Conservation (phyloP, 2,329 filamentous ascomycete species). For the Neocucurbitaria cava region DNA sequence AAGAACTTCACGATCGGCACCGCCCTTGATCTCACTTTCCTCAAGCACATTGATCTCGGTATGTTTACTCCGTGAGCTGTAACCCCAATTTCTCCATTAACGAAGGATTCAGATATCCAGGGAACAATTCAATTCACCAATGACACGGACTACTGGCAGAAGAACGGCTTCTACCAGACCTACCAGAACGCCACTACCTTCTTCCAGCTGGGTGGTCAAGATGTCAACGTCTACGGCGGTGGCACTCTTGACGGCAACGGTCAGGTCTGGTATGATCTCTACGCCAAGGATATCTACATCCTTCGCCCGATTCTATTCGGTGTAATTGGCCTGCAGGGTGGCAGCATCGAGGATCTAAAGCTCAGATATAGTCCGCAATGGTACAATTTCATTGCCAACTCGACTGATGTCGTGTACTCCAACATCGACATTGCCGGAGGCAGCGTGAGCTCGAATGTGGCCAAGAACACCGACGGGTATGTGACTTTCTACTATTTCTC, state of each 20-base stretch:
- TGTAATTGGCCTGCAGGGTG: constrained; percentile 63
- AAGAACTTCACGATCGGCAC: constrained; percentile 68
- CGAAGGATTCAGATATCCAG: constrained; percentile 56
- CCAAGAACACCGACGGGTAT: constrained; percentile 68
- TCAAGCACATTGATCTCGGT: constrained; percentile 69
- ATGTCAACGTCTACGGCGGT: constrained; percentile 72
- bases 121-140: constrained; percentile 69
- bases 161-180: constrained; percentile 66
- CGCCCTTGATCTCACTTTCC: constrained; percentile 69
- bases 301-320: constrained; percentile 66
- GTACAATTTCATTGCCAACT: constrained; percentile 72
- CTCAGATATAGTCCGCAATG: constrained; percentile 68
- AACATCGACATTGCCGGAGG: constrained; percentile 66
- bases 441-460: constrained; percentile 60
- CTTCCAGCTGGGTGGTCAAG: constrained; percentile 70
- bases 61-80: constrained; percentile 12
- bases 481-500: constrained; percentile 17
- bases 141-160: constrained; percentile 73
- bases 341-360: constrained; percentile 65
- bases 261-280: constrained; percentile 70
- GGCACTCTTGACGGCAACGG: constrained; percentile 70
- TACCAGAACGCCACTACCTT: constrained; percentile 74
- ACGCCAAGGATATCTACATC: constrained; percentile 63
- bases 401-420: constrained; percentile 68
- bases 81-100: constrained; percentile 7